Evolutionary conservation across 2,329 filamentous ascomycete species (phyloP).

Genomic region (Alternaria arbusti): DNA sequence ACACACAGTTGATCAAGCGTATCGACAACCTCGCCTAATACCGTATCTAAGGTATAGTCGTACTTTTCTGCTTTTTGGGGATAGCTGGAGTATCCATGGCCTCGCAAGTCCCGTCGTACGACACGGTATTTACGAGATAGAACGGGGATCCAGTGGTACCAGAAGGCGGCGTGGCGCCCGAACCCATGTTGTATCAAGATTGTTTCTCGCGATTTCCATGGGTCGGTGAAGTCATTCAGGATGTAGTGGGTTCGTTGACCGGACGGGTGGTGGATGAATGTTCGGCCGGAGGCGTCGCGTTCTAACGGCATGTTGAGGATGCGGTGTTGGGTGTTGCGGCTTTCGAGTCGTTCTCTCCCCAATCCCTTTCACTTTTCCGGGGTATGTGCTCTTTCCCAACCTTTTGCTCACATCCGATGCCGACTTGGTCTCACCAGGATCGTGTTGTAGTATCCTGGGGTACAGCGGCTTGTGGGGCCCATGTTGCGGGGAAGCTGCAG

Average conservation of each 20-base stretch:
- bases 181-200: conserved; percentile 50
- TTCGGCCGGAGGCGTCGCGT: conserved; percentile 27
- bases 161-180: conserved; percentile 42
- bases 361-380: background rate
- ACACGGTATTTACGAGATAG: conserved; percentile 40
- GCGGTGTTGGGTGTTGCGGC: background rate
- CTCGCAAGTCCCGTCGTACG: conserved; percentile 44
- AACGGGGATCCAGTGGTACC: conserved; percentile 47
- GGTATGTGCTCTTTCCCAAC: background rate
- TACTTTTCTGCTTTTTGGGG: conserved; percentile 16
- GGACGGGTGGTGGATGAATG: conserved; percentile 37
- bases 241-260: conserved; percentile 44
- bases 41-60: conserved; percentile 31
- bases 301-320: conserved; percentile 25
- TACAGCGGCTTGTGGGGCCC: conserved; percentile 7
- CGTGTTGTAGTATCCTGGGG: background rate
- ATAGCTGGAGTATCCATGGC: conserved; percentile 42
- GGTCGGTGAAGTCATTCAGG: conserved; percentile 34
- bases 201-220: conserved; percentile 42
- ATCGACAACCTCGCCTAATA: conserved; percentile 43
- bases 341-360: background rate
- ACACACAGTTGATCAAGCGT: conserved; percentile 43
- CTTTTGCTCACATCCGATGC: background rate
- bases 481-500: conserved; percentile 7
- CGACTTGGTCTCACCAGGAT: background rate